phyloP scores from a whole-genome alignment of 2,329 filamentous ascomycete species.

The Sclerotinia trifoliorum region DNA sequence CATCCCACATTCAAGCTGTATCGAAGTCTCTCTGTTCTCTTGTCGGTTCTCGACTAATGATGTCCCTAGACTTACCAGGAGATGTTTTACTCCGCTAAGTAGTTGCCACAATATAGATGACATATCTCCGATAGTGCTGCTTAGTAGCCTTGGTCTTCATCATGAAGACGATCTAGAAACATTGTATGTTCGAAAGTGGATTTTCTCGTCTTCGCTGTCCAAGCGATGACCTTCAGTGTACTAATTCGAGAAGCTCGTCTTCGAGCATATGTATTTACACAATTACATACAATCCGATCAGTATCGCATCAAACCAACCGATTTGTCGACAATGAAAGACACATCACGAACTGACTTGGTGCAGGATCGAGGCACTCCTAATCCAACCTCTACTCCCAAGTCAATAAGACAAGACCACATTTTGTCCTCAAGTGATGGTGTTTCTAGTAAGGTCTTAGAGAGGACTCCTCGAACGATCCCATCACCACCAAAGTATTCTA shows the following conservation, averaged over 20 bases:
- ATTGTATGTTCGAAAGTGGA: not conserved
- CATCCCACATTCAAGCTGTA: conserved; percentile 9
- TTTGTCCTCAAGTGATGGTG: not conserved
- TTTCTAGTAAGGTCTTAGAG: not conserved
- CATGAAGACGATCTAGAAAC: not conserved
- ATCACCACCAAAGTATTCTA: conserved; percentile 1
- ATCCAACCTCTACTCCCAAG: not conserved
- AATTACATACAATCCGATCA: not conserved
- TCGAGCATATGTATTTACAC: not conserved
- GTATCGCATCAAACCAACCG: not conserved
- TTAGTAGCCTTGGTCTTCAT: not conserved
- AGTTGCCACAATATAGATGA: not conserved
- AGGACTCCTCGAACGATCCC: conserved; percentile 17
- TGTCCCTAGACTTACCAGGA: not conserved
- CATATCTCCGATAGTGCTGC: not conserved
- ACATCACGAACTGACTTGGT: not conserved
- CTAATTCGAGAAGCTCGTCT: not conserved
- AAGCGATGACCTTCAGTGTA: not conserved
- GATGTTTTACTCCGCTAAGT: not conserved
- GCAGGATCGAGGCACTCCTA: not conserved
- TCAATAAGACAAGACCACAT: not conserved
- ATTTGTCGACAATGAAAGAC: conserved; percentile 5
- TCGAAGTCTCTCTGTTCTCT: not conserved
- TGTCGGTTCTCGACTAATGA: not conserved
- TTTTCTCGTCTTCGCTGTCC: not conserved